Base-by-base conservation (phyloP, 1,139 yeast genomes). In the Saccharomyces hybrid region DNA sequence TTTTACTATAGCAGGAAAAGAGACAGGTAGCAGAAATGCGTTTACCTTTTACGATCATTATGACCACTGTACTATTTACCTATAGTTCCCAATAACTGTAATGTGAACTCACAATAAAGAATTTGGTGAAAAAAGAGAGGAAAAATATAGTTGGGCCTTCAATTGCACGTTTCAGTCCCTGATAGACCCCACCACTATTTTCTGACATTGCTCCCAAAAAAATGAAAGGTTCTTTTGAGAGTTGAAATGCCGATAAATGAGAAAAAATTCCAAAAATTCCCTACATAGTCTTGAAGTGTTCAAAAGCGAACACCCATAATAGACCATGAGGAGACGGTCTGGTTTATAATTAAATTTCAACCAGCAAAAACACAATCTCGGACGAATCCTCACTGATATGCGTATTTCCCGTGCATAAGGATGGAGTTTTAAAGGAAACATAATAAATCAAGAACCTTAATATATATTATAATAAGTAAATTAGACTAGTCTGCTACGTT, bases 331-430 rank as follows among this genome's bases (percentile, higher is more conserved):
- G 85, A 90, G 98, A 82, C 57, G 90, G 97, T 90, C 97, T 84
- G 75, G 95, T 93, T 88, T 85, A 85, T 82, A 86, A 51, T 46
- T 46, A 59, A 64, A 63, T 91, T 91, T 91, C 97, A 91, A 91
- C 97, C 96, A 91, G 99, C 99, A 91, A 91, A 90, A 88, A 91
- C 98, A 91, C 96, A 96, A 89, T 89, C 99, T 91, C 99, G 98
- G 98, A 93, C 96, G 96, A 90, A 90, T 93, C 98, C 97, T 91
- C 99, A 91, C 96, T 90, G 98, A 91, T 88, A 89, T 95, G 96
- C 96, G 98, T 91, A 91, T 90, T 90, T 96, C 97, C 98, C 98
- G 88, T 87, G 99, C 98, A 91, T 89, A 93, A 91, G 86, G 96
- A 90, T 90, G 70, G 68, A 53, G 49, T 56, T 48, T 60, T 61